phyloP scores from a whole-genome alignment of 2,329 filamentous ascomycete genomes.

The Fusarium sp. region DNA sequence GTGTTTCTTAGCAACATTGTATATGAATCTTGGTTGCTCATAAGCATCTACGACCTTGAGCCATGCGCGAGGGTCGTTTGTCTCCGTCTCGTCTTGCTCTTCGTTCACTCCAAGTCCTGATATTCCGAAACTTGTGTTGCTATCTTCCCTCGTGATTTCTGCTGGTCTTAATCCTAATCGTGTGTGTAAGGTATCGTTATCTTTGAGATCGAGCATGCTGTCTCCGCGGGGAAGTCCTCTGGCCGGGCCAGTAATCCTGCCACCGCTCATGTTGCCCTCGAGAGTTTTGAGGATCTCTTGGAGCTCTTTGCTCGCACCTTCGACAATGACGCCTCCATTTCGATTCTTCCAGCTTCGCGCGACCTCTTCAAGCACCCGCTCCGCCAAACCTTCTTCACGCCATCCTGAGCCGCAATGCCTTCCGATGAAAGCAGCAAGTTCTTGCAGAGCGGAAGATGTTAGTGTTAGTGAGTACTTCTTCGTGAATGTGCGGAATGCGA shows the following conservation, averaged over 20 bases:
- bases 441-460: slow-evolving; percentile 85
- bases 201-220: slow-evolving; percentile 72
- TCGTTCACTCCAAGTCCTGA: slow-evolving; percentile 65
- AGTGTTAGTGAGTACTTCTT: slow-evolving; percentile 97
- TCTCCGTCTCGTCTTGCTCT: slow-evolving; percentile 68
- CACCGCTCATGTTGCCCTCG: slow-evolving; percentile 91
- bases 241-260: slow-evolving; percentile 69
- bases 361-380: slow-evolving; percentile 91
- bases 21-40: slow-evolving; percentile 83
- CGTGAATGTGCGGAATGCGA: slow-evolving; percentile 95
- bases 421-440: slow-evolving; percentile 89
- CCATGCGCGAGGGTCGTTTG: slow-evolving; percentile 82
- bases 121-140: slow-evolving; percentile 74
- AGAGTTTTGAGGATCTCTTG: slow-evolving; percentile 86
- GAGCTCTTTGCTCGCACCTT: slow-evolving; percentile 80
- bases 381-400: slow-evolving; percentile 93
- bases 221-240: slow-evolving; percentile 66
- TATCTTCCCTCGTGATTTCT: slow-evolving; percentile 67
- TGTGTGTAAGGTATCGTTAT: slow-evolving; percentile 66
- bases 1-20: slow-evolving; percentile 86
- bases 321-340: slow-evolving; percentile 90
- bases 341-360: slow-evolving; percentile 92
- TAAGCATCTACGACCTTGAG: slow-evolving; percentile 86
- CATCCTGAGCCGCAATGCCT: slow-evolving; percentile 95
- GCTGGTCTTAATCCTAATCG: slow-evolving; percentile 65